These are phyloP conservation scores for Hanseniaspora guilliermondii DNA, from an alignment of 805 yeast species.

Conservation along the genomic window DNA sequence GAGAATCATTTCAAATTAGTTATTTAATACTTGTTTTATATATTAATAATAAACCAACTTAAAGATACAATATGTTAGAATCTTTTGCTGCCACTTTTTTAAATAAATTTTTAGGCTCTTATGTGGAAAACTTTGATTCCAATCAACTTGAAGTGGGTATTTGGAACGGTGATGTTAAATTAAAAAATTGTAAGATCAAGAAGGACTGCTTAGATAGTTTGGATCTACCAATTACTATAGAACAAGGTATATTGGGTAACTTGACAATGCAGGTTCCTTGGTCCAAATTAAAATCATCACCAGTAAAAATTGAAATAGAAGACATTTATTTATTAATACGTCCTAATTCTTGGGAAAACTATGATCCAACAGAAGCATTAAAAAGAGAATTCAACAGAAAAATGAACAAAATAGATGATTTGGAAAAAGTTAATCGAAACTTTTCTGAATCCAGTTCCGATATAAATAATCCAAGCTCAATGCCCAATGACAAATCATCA, in stretches of 20 bases:
- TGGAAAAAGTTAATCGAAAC: slow-evolving; percentile 41
- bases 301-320: slow-evolving; percentile 76
- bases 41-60: too few relatives aligned
- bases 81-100: slow-evolving; percentile 28
- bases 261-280: slow-evolving; percentile 88
- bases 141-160: slow-evolving; percentile 90
- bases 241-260: slow-evolving; percentile 81
- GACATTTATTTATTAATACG: slow-evolving; percentile 74
- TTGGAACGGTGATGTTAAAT: slow-evolving; percentile 93
- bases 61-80: slow-evolving; percentile 24
- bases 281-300: slow-evolving; percentile 85
- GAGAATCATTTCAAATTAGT: too few relatives aligned
- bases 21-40: too few relatives aligned
- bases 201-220: slow-evolving; percentile 82
- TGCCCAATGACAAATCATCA: slow-evolving; percentile 19
- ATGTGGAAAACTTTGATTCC: slow-evolving; percentile 91
- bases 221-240: slow-evolving; percentile 74
- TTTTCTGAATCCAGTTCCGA: slow-evolving; percentile 17
- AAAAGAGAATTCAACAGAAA: slow-evolving; percentile 55
- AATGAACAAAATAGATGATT: slow-evolving; percentile 51
- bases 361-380: slow-evolving; percentile 41
- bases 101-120: slow-evolving; percentile 31
- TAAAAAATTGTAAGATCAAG: slow-evolving; percentile 63
- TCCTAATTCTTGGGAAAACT: slow-evolving; percentile 51
- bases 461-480: slow-evolving; percentile 23